Percentiles rank a stretch among this genome's conserved stretches.
These are phyloP conservation scores for Kalaharituber pfeilii DNA, from an alignment of 2,329 filamentous ascomycete species.

Conservation along the genomic window DNA sequence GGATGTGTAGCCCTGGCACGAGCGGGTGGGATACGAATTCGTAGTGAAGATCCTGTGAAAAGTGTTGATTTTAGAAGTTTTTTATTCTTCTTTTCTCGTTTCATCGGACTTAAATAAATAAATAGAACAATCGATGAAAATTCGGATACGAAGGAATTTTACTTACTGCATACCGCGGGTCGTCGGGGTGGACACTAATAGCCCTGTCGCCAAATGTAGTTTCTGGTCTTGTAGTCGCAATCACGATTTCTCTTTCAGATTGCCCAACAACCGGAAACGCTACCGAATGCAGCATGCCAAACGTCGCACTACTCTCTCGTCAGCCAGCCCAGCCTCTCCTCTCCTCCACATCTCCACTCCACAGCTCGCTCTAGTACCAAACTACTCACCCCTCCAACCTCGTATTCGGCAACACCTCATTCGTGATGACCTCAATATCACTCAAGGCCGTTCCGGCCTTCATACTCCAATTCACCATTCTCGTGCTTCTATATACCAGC, in stretches of 20 bases:
- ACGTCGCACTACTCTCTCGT: slow-evolving; percentile 12
- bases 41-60: slow-evolving; percentile 17
- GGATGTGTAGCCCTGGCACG: slow-evolving; percentile 12
- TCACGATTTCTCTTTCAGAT: slow-evolving; percentile 7
- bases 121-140: slow-evolving; percentile 4
- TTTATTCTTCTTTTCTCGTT: neutral
- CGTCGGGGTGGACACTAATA: slow-evolving; percentile 22
- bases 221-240: slow-evolving; percentile 22
- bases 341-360: slow-evolving; percentile 9
- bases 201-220: slow-evolving; percentile 19
- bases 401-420: neutral
- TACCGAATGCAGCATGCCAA: slow-evolving; percentile 20
- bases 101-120: too few species aligned
- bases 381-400: neutral
- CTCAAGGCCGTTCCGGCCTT: slow-evolving; percentile 18
- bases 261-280: slow-evolving; percentile 16
- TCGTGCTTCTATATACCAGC: slow-evolving; percentile 20
- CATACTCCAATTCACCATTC: slow-evolving; percentile 21
- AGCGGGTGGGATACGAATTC: slow-evolving; percentile 15
- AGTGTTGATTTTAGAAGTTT: neutral
- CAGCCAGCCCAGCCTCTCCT: slow-evolving; percentile 14
- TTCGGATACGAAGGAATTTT: slow-evolving; percentile 5
- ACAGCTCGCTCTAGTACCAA: neutral
- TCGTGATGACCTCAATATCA: slow-evolving; percentile 17
- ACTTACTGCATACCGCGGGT: slow-evolving; percentile 17